Base-by-base conservation (phyloP, 441 rosid genomes). In the Metrosideros polymorpha region DNA sequence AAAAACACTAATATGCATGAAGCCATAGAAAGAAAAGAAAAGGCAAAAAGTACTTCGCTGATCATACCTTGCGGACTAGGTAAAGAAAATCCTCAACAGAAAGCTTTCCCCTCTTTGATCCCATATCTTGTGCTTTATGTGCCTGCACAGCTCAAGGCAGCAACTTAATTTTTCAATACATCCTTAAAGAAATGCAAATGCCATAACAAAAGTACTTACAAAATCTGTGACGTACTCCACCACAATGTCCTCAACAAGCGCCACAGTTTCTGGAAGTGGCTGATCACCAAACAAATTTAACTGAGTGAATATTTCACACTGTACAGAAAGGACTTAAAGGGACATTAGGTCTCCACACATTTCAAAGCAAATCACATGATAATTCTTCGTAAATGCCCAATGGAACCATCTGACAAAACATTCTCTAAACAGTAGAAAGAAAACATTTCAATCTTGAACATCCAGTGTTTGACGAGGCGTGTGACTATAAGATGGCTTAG, bases 231-330 rank as follows among this genome's bases (percentile, higher is more conserved):
- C 97, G 75, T 95, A 96, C 88, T 98, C 99, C 86, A 98, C 95
- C 75, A 95, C 98, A 90, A 98, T 95, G 90, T 98, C 98, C 89
- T 98, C 98, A 82, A 95, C 96, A 83, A 98, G 98, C 0, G 98
- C 95, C 90, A 98, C 96, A 24, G 93, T 92, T 91, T 98, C 98
- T 51, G 98, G 98, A 91, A 98, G 97, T 17, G 98, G 98, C 99
- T 96, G 94, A 86, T 84, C 43, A 87, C 27, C 79, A 71, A 22
- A 71, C 49, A 71, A 22, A 39, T 71, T 71, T 39, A 39, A 39
- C 9, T 4, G 29, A 83, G 39, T 49, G 56, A 32, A 22, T 45
- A 32, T 29, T 17, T 82, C 27, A 4, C 18, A 49, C 32, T 32
- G 24, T 9, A 50, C 9, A 82, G 5, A 32, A 82, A 55, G n/a